Evolutionary conservation across 768 basidiomycete genomes (phyloP).

Genomic region (Cyathus striatus): DNA sequence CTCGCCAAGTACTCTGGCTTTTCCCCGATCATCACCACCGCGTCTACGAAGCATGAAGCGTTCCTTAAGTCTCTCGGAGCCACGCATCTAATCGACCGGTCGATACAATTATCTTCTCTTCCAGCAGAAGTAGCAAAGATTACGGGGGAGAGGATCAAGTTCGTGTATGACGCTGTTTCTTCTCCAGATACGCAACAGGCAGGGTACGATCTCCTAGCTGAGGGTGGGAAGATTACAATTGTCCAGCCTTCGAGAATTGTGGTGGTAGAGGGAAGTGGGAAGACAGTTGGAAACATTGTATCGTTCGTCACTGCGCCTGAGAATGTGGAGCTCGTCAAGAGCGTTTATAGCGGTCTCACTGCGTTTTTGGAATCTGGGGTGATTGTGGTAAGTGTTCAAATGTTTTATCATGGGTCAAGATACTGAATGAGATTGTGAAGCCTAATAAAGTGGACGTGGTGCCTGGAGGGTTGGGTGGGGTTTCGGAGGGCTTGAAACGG

Average conservation of each 20-base stretch:
- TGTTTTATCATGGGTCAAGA: neutral
- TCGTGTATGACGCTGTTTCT: constrained; percentile 22
- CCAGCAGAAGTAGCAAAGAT: constrained; percentile 1
- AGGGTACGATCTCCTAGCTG: constrained; percentile 26
- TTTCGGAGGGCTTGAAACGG: constrained; percentile 6
- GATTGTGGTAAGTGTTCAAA: neutral
- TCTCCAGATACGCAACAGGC: constrained; percentile 28
- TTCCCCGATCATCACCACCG: constrained; percentile 33
- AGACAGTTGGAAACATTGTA: neutral
- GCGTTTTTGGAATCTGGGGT: neutral
- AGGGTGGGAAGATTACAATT: constrained; percentile 26
- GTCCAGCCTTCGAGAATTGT: neutral
- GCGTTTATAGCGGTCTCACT: neutral
- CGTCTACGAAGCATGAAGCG: constrained; percentile 19
- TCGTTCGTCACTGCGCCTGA: neutral
- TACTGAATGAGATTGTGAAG: neutral
- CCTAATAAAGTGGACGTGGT: constrained; percentile 2
- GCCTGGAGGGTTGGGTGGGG: constrained; percentile 5
- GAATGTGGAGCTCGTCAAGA: neutral
- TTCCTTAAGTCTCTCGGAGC: constrained; percentile 29
- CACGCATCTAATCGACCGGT: constrained; percentile 28
- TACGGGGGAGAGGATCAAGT: constrained; percentile 7
- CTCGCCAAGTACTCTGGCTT: constrained; percentile 34
- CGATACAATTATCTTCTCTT: neutral
- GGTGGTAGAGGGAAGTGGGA: neutral